Evolutionary conservation across 495 filamentous ascomycete species (phyloP), one percentile per base, ranked within the genome.

Genomic region (Melanomma pulvis-pyrius): DNA sequence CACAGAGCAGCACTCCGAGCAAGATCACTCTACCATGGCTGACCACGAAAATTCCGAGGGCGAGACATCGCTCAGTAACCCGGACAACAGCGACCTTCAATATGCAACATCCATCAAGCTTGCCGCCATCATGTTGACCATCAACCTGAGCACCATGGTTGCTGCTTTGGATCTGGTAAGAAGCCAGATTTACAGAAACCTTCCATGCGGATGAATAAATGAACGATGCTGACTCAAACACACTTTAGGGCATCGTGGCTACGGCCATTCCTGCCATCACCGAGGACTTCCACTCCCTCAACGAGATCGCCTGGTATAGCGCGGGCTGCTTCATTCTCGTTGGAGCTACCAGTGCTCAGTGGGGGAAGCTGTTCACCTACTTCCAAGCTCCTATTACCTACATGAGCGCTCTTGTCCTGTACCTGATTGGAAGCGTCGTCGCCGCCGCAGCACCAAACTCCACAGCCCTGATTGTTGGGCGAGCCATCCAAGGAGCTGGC

Each of bases 291-390:
- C 47, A 64, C 36, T 29, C 28, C 12, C 32, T 68, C 60, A 30
- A 44, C 30, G 49, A 68, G 24, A 44, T 64, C 28, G 58, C 34
- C 29, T 68, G 65, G 65, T 70, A 70, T 56, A 56, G 54, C 8
- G 24, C 17, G 26, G 67, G 62, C 24, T 39, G 5, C 32, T 55
- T 70, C 44, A 8, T 70, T 19, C 7, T 39, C 50, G 24, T 50
- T 1, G 53, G 21, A 28, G 53, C 48, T 24, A 29, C 41, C 46
- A 29, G 8, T 21, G 15, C 55, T 9, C 15, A 44, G 19, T 61
- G 47, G 53, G 66, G 66, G 1, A 69, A 69, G 46, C 39, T 59
- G 13, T 69, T 46, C 53, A 63, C 46, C 1, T 58, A 59, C 47
- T 49, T 58, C 51, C 28, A 30, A 19, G 22, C 60, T 21, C 65